Conservation (phyloP, 2,329 filamentous ascomycete genomes). For the Reticulascus tulasneorum region DNA sequence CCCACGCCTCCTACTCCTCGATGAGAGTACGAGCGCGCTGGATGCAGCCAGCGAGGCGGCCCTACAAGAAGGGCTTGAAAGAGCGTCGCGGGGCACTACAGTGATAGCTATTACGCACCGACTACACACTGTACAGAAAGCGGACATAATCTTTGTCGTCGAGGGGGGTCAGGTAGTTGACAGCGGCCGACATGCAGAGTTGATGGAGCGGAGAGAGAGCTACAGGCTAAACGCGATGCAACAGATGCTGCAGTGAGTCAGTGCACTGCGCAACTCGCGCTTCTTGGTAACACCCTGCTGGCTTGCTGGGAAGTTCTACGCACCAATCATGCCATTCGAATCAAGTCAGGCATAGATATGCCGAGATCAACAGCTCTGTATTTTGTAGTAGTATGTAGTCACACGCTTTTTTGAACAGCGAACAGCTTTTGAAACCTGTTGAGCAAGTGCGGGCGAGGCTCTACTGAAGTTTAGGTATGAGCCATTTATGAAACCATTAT, state of each 20-base stretch:
- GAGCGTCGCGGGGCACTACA: slow-evolving; percentile 48
- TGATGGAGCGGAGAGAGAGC: slow-evolving; percentile 21
- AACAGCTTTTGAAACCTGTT: no score
- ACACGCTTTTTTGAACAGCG: no score
- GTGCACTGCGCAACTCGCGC: no score
- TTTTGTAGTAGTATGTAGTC: no score
- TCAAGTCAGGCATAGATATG: no score
- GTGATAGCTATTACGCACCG: slow-evolving; percentile 57
- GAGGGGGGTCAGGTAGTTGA: slow-evolving; percentile 41
- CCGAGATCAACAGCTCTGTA: no score
- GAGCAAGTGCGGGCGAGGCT: no score
- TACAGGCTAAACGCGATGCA: slow-evolving; percentile 28
- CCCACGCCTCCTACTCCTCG: slow-evolving; percentile 70
- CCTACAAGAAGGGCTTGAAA: slow-evolving; percentile 64
- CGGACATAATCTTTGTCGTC: slow-evolving; percentile 54
- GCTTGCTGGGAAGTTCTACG: no score
- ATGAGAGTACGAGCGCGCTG: slow-evolving; percentile 77
- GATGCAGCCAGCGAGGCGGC: slow-evolving; percentile 66
- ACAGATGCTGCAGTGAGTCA: slow-evolving; percentile 22
- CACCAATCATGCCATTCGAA: no score
- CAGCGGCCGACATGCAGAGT: slow-evolving; percentile 23
- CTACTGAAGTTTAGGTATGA: no score
- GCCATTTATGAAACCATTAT: no score
- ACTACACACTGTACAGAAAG: slow-evolving; percentile 52
- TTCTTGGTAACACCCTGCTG: no score